These are phyloP conservation scores for Paspalum vaginatum DNA, from an alignment of 176 grass and related monocot species.

Conservation along the genomic window DNA sequence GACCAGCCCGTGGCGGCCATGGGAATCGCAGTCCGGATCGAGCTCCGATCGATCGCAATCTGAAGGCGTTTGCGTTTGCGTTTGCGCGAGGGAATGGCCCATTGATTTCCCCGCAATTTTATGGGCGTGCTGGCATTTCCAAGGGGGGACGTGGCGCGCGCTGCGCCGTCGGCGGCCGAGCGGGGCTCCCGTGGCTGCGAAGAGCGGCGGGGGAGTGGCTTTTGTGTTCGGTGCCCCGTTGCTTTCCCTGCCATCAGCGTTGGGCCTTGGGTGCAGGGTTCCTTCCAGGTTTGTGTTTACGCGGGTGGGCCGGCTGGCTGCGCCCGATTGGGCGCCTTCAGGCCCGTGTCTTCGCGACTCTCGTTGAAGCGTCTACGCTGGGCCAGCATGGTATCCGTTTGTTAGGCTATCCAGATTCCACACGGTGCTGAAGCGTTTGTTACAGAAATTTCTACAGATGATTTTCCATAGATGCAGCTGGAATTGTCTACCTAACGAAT, in stretches of 20 bases:
- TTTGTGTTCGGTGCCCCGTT: conserved; percentile 4
- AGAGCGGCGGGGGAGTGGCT: conserved; percentile 9
- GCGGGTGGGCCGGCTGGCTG: neutral
- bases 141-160: conserved; percentile 28
- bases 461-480: neutral
- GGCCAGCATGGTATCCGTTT: neutral
- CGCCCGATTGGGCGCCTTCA: neutral
- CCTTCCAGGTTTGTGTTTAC: too few relatives aligned
- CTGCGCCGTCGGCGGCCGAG: conserved; percentile 24
- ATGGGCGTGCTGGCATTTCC: neutral
- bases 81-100: neutral
- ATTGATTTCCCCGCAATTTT: neutral
- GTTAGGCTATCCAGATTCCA: neutral
- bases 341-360: neutral
- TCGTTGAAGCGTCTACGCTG: neutral
- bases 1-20: conserved; percentile 50
- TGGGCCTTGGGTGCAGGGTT: too few relatives aligned
- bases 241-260: neutral
- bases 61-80: neutral
- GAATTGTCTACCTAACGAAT: too few relatives aligned
- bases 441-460: neutral
- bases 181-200: conserved; percentile 14
- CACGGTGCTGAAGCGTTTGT: neutral
- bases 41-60: neutral
- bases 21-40: neutral